These are phyloP conservation scores for Globisporangium apiculatum DNA, from an alignment of 352 stramenopile species.

Conservation along the genomic window DNA sequence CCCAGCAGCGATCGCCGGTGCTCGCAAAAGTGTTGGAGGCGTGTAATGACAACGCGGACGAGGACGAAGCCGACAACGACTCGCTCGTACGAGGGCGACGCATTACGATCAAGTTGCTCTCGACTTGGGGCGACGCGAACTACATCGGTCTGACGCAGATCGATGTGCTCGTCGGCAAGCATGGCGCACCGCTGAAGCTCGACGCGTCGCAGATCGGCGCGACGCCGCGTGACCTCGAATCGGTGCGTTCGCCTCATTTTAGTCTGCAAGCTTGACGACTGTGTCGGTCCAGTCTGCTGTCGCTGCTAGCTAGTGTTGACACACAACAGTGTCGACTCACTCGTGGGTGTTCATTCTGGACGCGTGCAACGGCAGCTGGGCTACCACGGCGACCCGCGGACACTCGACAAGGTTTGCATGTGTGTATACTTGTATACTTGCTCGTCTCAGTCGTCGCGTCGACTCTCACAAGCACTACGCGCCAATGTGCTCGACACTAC, in stretches of 20 bases:
- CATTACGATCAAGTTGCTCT: conserved; percentile 46
- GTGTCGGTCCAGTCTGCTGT: neutral
- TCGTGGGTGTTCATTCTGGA: neutral
- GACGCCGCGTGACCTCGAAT: conserved; percentile 56
- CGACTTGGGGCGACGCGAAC: conserved; percentile 73
- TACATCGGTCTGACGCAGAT: conserved; percentile 85
- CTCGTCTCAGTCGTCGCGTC: too few species aligned
- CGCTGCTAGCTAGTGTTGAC: neutral
- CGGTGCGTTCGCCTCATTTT: conserved; percentile 23
- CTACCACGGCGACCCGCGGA: conserved; percentile 75
- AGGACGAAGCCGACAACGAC: conserved; percentile 11
- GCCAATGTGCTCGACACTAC: too few species aligned
- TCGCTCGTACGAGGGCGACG: conserved; percentile 25
- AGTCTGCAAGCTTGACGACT: neutral
- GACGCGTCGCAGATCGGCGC: conserved; percentile 44
- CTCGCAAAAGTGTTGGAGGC: conserved; percentile 25
- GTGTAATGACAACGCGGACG: conserved; percentile 7
- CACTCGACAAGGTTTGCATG: conserved; percentile 67
- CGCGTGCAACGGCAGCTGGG: conserved; percentile 29
- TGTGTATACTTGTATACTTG: neutral
- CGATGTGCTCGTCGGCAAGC: conserved; percentile 46
- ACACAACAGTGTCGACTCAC: neutral
- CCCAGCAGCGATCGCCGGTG: conserved; percentile 36
- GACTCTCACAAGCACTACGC: too few species aligned
- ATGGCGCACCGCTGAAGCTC: conserved; percentile 30